Conservation (phyloP, 345 rosid species). For the Populus nigra region DNA sequence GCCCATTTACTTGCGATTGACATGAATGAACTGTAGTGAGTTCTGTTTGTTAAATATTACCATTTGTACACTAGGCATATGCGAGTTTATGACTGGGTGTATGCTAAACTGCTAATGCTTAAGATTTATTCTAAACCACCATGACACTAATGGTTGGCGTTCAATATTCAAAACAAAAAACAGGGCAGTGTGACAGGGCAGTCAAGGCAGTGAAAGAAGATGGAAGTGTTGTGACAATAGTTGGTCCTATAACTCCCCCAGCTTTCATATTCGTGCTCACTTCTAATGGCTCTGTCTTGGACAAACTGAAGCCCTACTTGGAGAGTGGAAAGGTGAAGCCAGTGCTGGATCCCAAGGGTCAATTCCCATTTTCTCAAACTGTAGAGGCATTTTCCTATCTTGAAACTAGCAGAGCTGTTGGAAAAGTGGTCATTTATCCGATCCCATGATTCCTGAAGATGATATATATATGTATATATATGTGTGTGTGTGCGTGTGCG, state of each 20-base stretch:
- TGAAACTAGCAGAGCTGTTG: slow-evolving; percentile 17
- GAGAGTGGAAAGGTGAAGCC: slow-evolving; percentile 24
- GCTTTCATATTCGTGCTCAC: slow-evolving; percentile 1
- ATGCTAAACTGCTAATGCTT: no score
- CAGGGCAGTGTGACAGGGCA: slow-evolving; percentile 12
- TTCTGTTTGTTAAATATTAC: no score
- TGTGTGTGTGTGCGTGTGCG: accelerated
- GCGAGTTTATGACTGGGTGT: no score
- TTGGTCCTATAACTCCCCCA: slow-evolving; percentile 9
- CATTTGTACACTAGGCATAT: no score
- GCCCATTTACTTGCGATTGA: not conserved
- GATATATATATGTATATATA: no score
- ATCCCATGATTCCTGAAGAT: slow-evolving; percentile 5
- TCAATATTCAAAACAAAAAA: not conserved
- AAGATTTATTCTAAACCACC: no score
- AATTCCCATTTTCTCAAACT: slow-evolving; percentile 13
- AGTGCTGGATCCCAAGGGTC: slow-evolving; percentile 12
- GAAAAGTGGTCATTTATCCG: slow-evolving; percentile 20
- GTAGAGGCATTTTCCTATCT: slow-evolving; percentile 18
- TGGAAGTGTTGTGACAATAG: slow-evolving; percentile 17
- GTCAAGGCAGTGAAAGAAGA: slow-evolving; percentile 22
- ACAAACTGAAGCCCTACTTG: slow-evolving; percentile 16
- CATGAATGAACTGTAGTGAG: not conserved
- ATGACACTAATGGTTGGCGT: not conserved
- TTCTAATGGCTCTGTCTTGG: slow-evolving; percentile 17